Conservation (phyloP, 139 green algal genomes). For the Chlamydomonas sphaeroides region DNA sequence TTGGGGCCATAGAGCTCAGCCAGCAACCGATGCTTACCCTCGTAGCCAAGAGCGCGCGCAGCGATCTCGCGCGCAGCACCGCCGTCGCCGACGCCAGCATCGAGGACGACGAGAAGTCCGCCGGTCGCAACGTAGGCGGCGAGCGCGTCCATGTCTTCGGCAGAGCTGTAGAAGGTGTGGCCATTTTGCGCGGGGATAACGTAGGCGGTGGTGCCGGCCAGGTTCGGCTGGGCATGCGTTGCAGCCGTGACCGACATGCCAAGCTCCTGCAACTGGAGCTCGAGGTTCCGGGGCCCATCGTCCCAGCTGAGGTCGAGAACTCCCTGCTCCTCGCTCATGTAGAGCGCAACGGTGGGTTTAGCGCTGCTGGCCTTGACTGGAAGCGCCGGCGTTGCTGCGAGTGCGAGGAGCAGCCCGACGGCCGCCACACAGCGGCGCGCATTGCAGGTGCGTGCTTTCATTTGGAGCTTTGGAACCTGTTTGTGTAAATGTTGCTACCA, state of each 20-base stretch:
- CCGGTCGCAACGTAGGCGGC: not conserved
- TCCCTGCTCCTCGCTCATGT: slow-evolving; percentile 18
- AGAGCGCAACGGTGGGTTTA: not conserved
- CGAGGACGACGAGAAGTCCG: slow-evolving; percentile 11
- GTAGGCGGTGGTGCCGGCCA: slow-evolving; percentile 35
- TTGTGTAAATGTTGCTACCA: no score
- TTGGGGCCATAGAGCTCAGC: not conserved
- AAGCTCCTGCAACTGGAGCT: not conserved
- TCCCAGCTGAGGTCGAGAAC: slow-evolving; percentile 29
- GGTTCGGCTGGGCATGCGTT: slow-evolving; percentile 23
- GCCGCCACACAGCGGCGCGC: no score
- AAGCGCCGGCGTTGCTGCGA: no score
- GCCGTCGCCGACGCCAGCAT: not conserved
- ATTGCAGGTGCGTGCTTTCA: no score
- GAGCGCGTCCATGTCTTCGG: slow-evolving; percentile 13
- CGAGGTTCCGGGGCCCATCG: slow-evolving; percentile 14
- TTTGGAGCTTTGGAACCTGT: no score
- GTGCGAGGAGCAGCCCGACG: no score
- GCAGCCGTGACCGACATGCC: slow-evolving; percentile 3
- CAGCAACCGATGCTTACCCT: not conserved
- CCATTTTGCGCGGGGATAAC: slow-evolving; percentile 26
- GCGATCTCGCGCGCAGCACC: slow-evolving; percentile 1
- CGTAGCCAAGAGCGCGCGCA: not conserved
- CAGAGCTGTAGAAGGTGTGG: not conserved
- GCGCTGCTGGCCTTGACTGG: no score